A percentile compares a stretch with the other conserved stretches of the same genome.
phyloP scores from a whole-genome alignment of 1,284 basidiomycete species.

The Leccinum pachyderme region DNA sequence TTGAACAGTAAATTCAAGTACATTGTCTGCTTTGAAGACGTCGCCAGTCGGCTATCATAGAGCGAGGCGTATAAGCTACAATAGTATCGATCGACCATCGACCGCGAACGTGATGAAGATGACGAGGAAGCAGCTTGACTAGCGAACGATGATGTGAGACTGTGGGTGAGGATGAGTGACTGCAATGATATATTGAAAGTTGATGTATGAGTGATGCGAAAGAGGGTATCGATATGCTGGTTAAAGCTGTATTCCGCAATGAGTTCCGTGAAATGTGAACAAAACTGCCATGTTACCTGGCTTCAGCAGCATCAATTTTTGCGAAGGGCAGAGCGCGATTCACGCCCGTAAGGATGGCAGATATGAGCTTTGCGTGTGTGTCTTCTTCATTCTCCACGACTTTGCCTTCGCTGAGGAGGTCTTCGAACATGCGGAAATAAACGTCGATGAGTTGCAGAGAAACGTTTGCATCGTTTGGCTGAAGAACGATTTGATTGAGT shows the following conservation, averaged over 20 bases:
- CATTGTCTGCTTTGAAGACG: slow-evolving; percentile 94
- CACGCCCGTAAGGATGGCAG: slow-evolving; percentile 91
- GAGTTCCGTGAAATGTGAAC: slow-evolving; percentile 5
- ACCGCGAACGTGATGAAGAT: slow-evolving; percentile 42
- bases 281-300: slow-evolving; percentile 40
- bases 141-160: slow-evolving; percentile 61
- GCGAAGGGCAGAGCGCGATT: slow-evolving; percentile 96
- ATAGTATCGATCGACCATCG: slow-evolving; percentile 85
- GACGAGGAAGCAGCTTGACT: slow-evolving; percentile 37
- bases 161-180: slow-evolving; percentile 89
- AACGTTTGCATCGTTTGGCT: slow-evolving; percentile 68
- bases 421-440: slow-evolving; percentile 95
- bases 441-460: slow-evolving; percentile 85
- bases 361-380: slow-evolving; percentile 80
- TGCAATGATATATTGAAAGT: slow-evolving; percentile 98
- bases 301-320: slow-evolving; percentile 59
- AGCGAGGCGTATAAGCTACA: slow-evolving; percentile 89
- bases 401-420: slow-evolving; percentile 69
- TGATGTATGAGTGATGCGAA: slow-evolving; percentile 91
- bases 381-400: slow-evolving; percentile 53
- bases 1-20: slow-evolving; percentile 97
- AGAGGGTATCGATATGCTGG: slow-evolving; percentile 90
- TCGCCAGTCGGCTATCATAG: slow-evolving; percentile 77
- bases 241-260: slow-evolving; percentile 55
- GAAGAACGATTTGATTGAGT: slow-evolving; percentile 90